Conservation (phyloP, 2,329 filamentous ascomycete genomes). For the Neofusicoccum sp. region DNA sequence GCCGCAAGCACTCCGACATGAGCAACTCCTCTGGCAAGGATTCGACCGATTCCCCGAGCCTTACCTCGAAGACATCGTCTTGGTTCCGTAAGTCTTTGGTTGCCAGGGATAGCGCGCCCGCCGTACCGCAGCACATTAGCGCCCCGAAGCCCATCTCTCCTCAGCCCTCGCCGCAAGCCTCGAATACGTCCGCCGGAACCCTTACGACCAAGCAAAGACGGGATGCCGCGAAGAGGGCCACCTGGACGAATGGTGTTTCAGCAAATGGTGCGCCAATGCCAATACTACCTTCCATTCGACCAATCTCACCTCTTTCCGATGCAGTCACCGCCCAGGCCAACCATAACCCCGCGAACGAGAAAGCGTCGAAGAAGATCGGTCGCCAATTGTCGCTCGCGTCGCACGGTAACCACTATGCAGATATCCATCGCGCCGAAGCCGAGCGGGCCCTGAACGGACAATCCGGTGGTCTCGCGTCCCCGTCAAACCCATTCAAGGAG, state of each 20-base stretch:
- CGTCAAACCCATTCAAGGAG: constrained; percentile 79
- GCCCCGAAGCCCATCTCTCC: constrained; percentile 42
- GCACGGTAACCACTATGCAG: constrained; percentile 87
- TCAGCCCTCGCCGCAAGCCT: constrained; percentile 43
- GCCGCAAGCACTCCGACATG: constrained; percentile 86
- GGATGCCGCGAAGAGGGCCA: constrained; percentile 75
- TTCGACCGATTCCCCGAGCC: constrained; percentile 53
- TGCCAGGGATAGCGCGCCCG: constrained; percentile 67
- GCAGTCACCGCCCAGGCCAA: constrained; percentile 86
- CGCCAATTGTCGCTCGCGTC: constrained; percentile 91
- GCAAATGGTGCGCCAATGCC: constrained; percentile 86
- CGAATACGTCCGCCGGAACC: constrained; percentile 44
- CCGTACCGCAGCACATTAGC: constrained; percentile 48
- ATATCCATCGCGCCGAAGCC: constrained; percentile 85
- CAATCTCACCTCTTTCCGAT: constrained; percentile 95
- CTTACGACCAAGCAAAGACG: constrained; percentile 54
- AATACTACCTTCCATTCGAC: constrained; percentile 89
- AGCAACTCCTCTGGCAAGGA: constrained; percentile 65
- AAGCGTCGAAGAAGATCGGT: constrained; percentile 84
- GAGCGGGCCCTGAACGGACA: constrained; percentile 86
- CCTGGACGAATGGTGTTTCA: constrained; percentile 79
- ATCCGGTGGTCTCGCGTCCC: constrained; percentile 66
- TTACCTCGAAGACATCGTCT: constrained; percentile 76
- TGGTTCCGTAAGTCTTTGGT: constrained; percentile 98
- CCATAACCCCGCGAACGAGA: constrained; percentile 62